phyloP scores from a whole-genome alignment of 108 stramenopile species.

The Phaeodactylum tricornutum region DNA sequence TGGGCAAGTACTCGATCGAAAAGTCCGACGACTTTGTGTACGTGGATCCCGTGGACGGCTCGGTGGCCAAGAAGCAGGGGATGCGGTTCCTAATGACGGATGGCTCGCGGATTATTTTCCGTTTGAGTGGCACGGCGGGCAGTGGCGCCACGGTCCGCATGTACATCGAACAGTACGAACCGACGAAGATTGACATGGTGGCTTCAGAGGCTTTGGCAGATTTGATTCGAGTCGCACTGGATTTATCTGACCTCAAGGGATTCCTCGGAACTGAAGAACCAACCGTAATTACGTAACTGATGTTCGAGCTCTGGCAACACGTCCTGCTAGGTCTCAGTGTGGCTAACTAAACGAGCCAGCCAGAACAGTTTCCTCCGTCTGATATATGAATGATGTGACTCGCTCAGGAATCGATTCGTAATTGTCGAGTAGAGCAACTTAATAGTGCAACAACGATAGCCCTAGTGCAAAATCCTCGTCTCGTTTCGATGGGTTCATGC shows the following conservation, averaged over 20 bases:
- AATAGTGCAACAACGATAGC: too few species aligned
- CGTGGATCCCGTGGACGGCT: constrained; percentile 95
- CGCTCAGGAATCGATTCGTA: too few species aligned
- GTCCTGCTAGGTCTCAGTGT: too few species aligned
- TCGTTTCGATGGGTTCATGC: too few species aligned
- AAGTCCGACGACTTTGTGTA: constrained; percentile 95
- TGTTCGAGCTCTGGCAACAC: too few species aligned
- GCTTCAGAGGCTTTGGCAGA: constrained; percentile 74
- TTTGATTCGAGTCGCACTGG: constrained; percentile 82
- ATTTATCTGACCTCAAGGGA: constrained; percentile 78
- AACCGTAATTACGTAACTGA: constrained; percentile 99
- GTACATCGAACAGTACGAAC: constrained; percentile 98
- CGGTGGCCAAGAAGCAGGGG: constrained; percentile 85
- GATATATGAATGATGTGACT: too few species aligned
- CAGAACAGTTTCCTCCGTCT: too few species aligned
- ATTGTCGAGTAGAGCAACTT: too few species aligned
- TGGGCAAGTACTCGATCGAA: constrained; percentile 79
- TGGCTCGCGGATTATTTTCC: constrained; percentile 96
- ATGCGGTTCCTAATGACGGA: constrained; percentile 91
- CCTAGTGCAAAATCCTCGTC: too few species aligned
- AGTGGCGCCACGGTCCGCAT: constrained; percentile 98
- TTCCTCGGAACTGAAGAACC: constrained; percentile 92
- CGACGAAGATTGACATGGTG: constrained; percentile 62
- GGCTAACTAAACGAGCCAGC: too few species aligned
- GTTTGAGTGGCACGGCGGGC: constrained; percentile 96